Conservation (phyloP, 2,329 filamentous ascomycete species). For the Lecanoromycetidae sp. region DNA sequence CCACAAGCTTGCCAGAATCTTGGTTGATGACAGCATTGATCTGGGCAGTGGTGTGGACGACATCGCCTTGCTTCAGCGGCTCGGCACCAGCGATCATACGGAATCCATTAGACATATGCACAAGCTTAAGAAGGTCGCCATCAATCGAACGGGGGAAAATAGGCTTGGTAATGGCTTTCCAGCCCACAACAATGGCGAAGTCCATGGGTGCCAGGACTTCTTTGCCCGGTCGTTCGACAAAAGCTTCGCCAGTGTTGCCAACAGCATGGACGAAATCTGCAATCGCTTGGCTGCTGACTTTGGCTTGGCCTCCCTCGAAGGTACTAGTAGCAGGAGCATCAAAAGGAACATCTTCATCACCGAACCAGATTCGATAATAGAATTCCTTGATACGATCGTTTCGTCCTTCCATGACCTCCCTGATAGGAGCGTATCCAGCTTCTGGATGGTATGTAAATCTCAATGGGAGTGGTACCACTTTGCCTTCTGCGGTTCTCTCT, state of each 20-base stretch:
- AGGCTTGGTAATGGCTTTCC: slow-evolving; percentile 98
- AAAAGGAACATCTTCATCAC: slow-evolving; percentile 69
- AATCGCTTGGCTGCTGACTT: slow-evolving; percentile 82
- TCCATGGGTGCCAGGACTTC: slow-evolving; percentile 95
- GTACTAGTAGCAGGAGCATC: slow-evolving; percentile 72
- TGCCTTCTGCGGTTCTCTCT: slow-evolving; percentile 73
- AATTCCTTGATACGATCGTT: slow-evolving; percentile 99
- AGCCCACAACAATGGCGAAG: slow-evolving; percentile 93
- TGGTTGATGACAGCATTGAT: slow-evolving; percentile 98
- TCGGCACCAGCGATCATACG: slow-evolving; percentile 94
- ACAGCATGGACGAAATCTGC: slow-evolving; percentile 99
- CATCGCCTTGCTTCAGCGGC: slow-evolving; percentile 88
- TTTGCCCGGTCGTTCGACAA: slow-evolving; percentile 90
- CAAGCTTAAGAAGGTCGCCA: slow-evolving; percentile 87
- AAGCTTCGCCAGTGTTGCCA: slow-evolving; percentile 93
- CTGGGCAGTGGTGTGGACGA: slow-evolving; percentile 82
- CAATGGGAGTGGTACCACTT: slow-evolving; percentile 70
- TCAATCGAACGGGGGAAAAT: slow-evolving; percentile 97
- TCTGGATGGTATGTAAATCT: slow-evolving; percentile 91
- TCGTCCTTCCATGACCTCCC: slow-evolving; percentile 87
- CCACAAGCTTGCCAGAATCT: slow-evolving; percentile 97
- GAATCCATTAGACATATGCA: slow-evolving; percentile 95
- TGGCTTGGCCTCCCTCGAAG: slow-evolving; percentile 80
- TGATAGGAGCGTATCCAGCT: slow-evolving; percentile 92
- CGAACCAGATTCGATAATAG: slow-evolving; percentile 98